A percentile compares a stretch with the other conserved stretches of the same genome.
Evolutionary conservation across 805 yeast species (phyloP).

Genomic region (Schwanniomyces vanrijiae): DNA sequence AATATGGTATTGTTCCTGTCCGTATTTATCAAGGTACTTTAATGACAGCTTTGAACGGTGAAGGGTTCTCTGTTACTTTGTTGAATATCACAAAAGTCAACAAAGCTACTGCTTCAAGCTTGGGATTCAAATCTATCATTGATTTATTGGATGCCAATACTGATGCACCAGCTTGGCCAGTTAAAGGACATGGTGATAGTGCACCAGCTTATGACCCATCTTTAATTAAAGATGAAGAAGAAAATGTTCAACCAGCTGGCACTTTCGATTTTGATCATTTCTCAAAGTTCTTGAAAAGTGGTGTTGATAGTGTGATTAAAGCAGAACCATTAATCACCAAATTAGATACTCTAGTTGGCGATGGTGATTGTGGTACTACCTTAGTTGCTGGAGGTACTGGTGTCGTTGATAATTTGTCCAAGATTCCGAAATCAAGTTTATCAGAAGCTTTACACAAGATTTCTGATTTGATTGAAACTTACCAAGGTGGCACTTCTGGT

Average conservation of each 20-base stretch:
- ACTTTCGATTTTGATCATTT: slow-evolving; percentile 18
- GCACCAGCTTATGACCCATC: slow-evolving; percentile 25
- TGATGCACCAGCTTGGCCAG: slow-evolving; percentile 81
- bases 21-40: slow-evolving; percentile 41
- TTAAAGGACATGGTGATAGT: slow-evolving; percentile 29
- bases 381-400: slow-evolving; percentile 28
- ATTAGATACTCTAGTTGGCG: slow-evolving; percentile 44
- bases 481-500: slow-evolving; percentile 42
- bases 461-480: slow-evolving; percentile 29
- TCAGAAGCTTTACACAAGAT: slow-evolving; percentile 18
- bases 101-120: slow-evolving; percentile 16
- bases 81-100: slow-evolving; percentile 61
- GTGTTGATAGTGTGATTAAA: slow-evolving; percentile 25
- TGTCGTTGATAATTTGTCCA: slow-evolving; percentile 21
- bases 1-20: slow-evolving; percentile 24
- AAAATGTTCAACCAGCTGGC: slow-evolving; percentile 29
- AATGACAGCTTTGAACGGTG: slow-evolving; percentile 88
- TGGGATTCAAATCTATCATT: slow-evolving; percentile 29
- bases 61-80: slow-evolving; percentile 85
- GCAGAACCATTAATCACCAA: slow-evolving; percentile 37
- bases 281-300: slow-evolving; percentile 28
- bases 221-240: slow-evolving; percentile 30
- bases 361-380: slow-evolving; percentile 45
- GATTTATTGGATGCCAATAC: slow-evolving; percentile 67
- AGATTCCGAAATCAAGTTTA: slow-evolving; percentile 8